Base-by-base conservation (phyloP, 441 rosid species). In the Flueggea neowawraea region DNA sequence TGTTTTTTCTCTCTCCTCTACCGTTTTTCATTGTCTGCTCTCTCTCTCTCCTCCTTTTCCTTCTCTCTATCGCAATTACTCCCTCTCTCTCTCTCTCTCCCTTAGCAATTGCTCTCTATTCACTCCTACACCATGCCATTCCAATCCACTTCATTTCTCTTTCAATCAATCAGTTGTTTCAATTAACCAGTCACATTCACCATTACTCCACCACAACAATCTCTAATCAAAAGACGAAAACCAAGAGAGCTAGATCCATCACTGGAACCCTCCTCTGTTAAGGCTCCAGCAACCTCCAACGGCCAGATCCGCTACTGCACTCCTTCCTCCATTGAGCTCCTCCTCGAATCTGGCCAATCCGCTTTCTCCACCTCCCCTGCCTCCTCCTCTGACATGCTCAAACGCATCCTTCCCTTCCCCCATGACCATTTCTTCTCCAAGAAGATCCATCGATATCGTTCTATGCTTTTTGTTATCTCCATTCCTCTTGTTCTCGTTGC, bases 231-330 rank as follows among this genome's bases (percentile, higher is more conserved):
- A 33, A 33, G 39, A n/a, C n/a, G n/a, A n/a, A n/a, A n/a, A n/a
- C n/a, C n/a, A n/a, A n/a, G n/a, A 76, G 83, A 83, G 82, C 98
- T 91, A 93, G 95, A 91, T 83, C 75, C 73, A 58, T 75, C 87
- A 57, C 82, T 79, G 55, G 61, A 59, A 68, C 80, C 75, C 63
- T 60, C 67, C 69, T 36, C 41, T 8, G 7, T 36, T 8, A 36
- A 36, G 28, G 48, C 81, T 52, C 64, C 96, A 78, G 69, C 87
- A 67, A 55, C 85, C 72, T 74, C 73, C 22, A 83, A 82, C 84
- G 94, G 89, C 67, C 86, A 83, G 88, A 89, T 94, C 91, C 95
- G 99, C 14, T 91, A 86, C 82, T 86, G 96, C 41, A 73, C 97
- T 3, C 93, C 95, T 15, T 94, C 96, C 52, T 85, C 96, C 54